phyloP scores from a whole-genome alignment of 129 eudicot genomes.

The Flaveria linearis region DNA sequence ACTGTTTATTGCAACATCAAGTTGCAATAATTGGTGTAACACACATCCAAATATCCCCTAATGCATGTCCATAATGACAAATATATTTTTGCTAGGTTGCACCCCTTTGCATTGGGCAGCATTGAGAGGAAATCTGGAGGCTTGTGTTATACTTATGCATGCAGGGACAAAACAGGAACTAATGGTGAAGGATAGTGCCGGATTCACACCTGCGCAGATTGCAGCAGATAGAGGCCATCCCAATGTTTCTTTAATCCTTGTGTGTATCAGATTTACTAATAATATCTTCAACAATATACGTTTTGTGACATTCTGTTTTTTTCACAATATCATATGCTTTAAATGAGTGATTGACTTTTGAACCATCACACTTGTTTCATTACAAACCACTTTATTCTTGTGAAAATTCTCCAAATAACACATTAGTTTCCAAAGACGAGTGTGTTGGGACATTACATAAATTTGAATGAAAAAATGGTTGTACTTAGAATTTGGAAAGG shows the following conservation, averaged over 20 bases:
- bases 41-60: not conserved
- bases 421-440: not conserved
- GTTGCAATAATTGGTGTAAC: too few relatives aligned
- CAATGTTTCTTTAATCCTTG: constrained; percentile 76
- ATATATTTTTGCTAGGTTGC: constrained; percentile 56
- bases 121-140: constrained; percentile 79
- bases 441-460: not conserved
- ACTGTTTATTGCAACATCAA: too few relatives aligned
- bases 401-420: not conserved
- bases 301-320: not conserved
- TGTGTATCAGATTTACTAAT: constrained; percentile 37
- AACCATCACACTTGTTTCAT: constrained; percentile 10
- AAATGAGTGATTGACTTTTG: not conserved
- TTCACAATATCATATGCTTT: too few relatives aligned
- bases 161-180: constrained; percentile 86
- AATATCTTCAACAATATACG: not conserved
- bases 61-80: not conserved
- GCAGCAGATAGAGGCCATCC: constrained; percentile 96
- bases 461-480: too few relatives aligned
- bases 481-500: not conserved
- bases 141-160: constrained; percentile 77
- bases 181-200: constrained; percentile 74
- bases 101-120: constrained; percentile 99
- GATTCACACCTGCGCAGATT: constrained; percentile 78
- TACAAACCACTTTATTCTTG: constrained; percentile 8